Conservation (phyloP, 768 basidiomycete species). For the Termitomyces sp. region DNA sequence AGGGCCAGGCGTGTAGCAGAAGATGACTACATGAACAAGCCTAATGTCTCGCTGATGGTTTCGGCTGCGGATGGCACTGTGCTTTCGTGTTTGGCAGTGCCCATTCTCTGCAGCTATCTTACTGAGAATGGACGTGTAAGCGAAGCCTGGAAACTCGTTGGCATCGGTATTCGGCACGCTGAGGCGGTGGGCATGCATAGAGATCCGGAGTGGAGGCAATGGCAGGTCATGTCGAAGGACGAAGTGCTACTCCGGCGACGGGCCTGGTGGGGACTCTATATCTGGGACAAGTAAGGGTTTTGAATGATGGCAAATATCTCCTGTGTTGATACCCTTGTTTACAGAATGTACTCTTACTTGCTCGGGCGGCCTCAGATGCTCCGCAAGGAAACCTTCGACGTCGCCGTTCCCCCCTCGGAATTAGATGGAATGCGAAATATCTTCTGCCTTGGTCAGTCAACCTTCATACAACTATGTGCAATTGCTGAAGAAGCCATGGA, state of each 20-base stretch:
- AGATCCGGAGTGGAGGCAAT: conserved; percentile 37
- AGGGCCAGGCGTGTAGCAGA: conserved; percentile 44
- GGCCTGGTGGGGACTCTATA: conserved; percentile 42
- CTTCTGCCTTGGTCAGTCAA: conserved; percentile 32
- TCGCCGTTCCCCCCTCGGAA: conserved; percentile 29
- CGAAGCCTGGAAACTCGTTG: conserved; percentile 47
- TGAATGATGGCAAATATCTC: neutral
- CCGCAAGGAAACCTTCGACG: conserved; percentile 31
- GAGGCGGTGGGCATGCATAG: conserved; percentile 41
- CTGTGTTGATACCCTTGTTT: conserved; percentile 9
- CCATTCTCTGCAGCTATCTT: conserved; percentile 41
- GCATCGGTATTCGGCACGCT: conserved; percentile 35
- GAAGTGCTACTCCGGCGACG: conserved; percentile 36
- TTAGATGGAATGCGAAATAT: conserved; percentile 29
- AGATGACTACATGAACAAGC: conserved; percentile 35
- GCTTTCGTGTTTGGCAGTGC: conserved; percentile 42
- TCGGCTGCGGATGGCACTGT: conserved; percentile 46
- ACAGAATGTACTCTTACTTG: conserved; percentile 39
- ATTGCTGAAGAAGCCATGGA: conserved; percentile 39
- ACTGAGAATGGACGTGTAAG: conserved; percentile 44
- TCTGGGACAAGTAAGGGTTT: conserved; percentile 37
- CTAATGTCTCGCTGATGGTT: conserved; percentile 28
- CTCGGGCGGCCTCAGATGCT: conserved; percentile 45
- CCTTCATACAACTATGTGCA: conserved; percentile 34
- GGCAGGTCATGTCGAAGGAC: conserved; percentile 42